Evolutionary conservation across 345 rosid species (phyloP).

Genomic region (Citrus medica): DNA sequence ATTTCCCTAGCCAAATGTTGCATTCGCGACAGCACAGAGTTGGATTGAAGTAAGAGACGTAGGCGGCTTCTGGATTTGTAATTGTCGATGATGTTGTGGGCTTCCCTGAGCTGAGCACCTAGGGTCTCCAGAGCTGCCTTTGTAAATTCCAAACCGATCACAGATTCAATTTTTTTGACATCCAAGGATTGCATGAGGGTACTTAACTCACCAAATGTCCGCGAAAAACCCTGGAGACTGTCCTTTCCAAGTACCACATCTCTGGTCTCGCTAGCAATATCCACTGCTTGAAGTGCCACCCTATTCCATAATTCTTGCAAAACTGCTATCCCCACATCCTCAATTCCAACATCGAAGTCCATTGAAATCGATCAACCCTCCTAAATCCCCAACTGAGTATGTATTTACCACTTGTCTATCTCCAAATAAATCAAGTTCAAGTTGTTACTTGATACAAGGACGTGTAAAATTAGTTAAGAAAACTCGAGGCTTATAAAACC

Average conservation of each 20-base stretch:
- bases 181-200: constrained; percentile 29
- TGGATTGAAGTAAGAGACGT: constrained; percentile 32
- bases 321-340: constrained; percentile 29
- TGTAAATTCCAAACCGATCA: constrained; percentile 29
- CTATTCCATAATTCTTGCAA: constrained; percentile 42
- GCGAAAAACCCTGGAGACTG: constrained; percentile 33
- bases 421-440: too few relatives aligned
- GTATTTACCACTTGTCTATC: background rate
- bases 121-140: constrained; percentile 27
- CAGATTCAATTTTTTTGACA: constrained; percentile 28
- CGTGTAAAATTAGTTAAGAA: too few relatives aligned
- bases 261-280: constrained; percentile 32
- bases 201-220: constrained; percentile 27
- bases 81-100: constrained; percentile 27
- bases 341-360: constrained; percentile 21
- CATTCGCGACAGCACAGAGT: constrained; percentile 28
- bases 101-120: constrained; percentile 26
- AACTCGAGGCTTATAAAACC: too few relatives aligned
- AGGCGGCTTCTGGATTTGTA: constrained; percentile 38
- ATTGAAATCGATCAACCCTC: background rate
- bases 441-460: too few relatives aligned
- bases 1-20: constrained; percentile 37
- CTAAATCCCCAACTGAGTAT: background rate
- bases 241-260: constrained; percentile 35
- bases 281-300: constrained; percentile 28